Percentiles rank a stretch among this genome's conserved stretches.
These are phyloP conservation scores for Tetrapyrgos nigripes DNA, from an alignment of 1,284 basidiomycete species.

Conservation along the genomic window DNA sequence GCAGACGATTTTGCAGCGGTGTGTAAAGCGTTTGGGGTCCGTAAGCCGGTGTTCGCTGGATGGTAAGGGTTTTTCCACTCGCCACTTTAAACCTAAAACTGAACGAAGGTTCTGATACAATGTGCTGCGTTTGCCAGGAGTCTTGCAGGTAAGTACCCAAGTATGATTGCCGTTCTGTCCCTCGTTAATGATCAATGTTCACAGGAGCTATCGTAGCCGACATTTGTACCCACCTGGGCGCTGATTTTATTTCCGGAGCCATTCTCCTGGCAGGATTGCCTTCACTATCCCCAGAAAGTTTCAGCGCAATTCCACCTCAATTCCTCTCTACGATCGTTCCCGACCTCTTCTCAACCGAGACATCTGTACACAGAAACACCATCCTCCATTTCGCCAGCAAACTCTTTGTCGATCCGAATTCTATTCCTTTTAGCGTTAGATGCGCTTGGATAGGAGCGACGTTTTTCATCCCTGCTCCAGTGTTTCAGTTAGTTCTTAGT, in stretches of 20 bases:
- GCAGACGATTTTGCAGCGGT: slow-evolving; percentile 36
- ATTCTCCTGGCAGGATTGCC: slow-evolving; percentile 10
- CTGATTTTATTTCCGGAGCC: slow-evolving; percentile 14
- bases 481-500: neutral
- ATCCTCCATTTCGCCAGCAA: slow-evolving; percentile 7
- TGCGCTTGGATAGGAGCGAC: slow-evolving; percentile 14
- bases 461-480: slow-evolving; percentile 6
- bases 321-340: neutral
- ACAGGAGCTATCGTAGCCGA: slow-evolving; percentile 13
- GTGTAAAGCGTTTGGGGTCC: slow-evolving; percentile 26
- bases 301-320: neutral
- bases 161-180: neutral
- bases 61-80: slow-evolving; percentile 26
- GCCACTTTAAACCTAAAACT: too few relatives aligned
- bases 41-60: slow-evolving; percentile 29
- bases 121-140: neutral
- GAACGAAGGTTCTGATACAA: too few relatives aligned
- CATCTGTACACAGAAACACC: neutral
- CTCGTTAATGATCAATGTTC: neutral
- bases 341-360: slow-evolving; percentile 4
- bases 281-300: neutral
- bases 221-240: slow-evolving; percentile 15
- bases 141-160: slow-evolving; percentile 4
- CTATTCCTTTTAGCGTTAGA: slow-evolving; percentile 8
- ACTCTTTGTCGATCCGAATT: slow-evolving; percentile 8